Base-by-base conservation (phyloP, 208 protist species). In the Trypanosoma avium region DNA sequence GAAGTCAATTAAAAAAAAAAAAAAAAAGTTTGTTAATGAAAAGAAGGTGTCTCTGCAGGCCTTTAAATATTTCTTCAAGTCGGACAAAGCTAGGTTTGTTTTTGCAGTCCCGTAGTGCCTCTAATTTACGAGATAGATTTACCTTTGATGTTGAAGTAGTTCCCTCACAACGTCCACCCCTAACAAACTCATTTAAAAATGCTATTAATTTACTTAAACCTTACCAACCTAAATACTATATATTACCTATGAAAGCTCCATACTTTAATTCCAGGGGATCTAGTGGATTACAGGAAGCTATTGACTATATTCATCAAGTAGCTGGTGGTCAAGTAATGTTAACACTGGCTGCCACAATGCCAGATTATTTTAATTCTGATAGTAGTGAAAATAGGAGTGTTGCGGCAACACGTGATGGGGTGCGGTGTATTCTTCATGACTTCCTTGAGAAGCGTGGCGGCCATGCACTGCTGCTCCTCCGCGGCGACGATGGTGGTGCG, bases 401-500 rank as follows among this genome's bases (percentile, higher is more conserved):
- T 10, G 24, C 46, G 6, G 61, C 61, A 15, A 67, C 47, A 21
- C 5, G 48, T n/a, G 60, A 59, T 4, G 67, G 50, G 12, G 47
- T 67, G 24, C 2, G 42, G 12, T n/a, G 26, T 22, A 53, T 42
- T 35, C 46, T 68, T 13, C 22, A 22, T 8, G 67, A 72, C 58
- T 72, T 66, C 45, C 0, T 69, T 15, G 33, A 27, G 21, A 13
- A 3, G 9, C 46, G 55, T 0, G 69, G 69, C 10, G 67, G 78
- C 22, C n/a, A 53, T 2, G 29, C 35, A 12, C 24, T 84, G 27
- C 46, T 84, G 10, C 53, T 75, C 6, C 65, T 84, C 48, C 68
- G 78, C 24, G 73, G 73, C 10, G 78, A 80, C 27, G 36, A 46
- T 64, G n/a, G n/a, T n/a, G n/a, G n/a, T n/a, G n/a, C n/a, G n/a